Base-by-base conservation (phyloP, 139 green algal genomes). In the Deuterostichococcus epilithicus region DNA sequence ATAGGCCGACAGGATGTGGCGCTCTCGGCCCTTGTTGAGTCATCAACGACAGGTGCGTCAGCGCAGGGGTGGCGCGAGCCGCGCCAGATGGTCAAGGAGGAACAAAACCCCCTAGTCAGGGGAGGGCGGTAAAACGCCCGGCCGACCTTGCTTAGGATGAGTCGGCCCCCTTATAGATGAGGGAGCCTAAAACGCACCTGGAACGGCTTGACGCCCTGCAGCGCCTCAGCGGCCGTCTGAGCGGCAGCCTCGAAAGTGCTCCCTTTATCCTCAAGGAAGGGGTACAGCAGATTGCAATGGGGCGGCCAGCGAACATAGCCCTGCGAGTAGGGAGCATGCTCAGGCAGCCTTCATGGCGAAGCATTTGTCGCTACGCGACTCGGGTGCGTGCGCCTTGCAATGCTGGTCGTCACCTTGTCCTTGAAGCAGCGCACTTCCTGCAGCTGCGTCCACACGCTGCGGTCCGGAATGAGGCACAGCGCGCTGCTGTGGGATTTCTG, bases 231-330 rank as follows among this genome's bases (percentile, higher is more conserved):
- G 1, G 70, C 68, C 3, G 39, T 68, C 20, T 52, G 28, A 2
- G 84, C 82, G 1, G 83, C 83, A 23, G 22, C 44, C 18, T 76
- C 28, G 74, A 91, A 89, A 2, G 70, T 83, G 42, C 59, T 72
- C 1, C 45, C 83, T 1, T 33, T 68, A 52, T 91, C 84, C 22
- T 84, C 74, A 28, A 76, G 44, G 72, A 95, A 95, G 0, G 91
- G 91, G 72, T 95, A 95, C 13, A 95, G 77, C 25, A 95, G 80
- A 83, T 95, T 95, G 26, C 94, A 82, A 71, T 95, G 91, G 0
- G 90, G 90, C 5, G 84, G 84, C 91, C 91, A 95, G 3, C 90
- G 59, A 0, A 83, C 70, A 36, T 86, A 91, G 2, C 33, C 52
- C 52, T 63, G 52, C 52, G 28, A 13, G 13, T 13, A 52, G 10